Base-by-base conservation (phyloP, 805 yeast genomes). In the Myxozyma melibiosi region DNA sequence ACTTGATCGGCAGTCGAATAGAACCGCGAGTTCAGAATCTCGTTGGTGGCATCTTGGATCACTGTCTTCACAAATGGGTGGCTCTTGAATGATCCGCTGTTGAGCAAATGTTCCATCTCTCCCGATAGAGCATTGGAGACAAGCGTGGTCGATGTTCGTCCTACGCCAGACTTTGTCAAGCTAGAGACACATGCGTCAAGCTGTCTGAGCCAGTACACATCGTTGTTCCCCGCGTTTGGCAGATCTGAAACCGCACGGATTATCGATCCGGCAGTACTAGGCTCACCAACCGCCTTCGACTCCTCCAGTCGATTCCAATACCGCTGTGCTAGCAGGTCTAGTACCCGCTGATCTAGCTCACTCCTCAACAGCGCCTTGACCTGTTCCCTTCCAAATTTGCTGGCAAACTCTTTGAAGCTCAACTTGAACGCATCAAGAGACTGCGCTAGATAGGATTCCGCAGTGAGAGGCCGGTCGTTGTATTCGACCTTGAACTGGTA, bases 1-100 rank as follows among this genome's bases (percentile, higher is more conserved):
- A 94, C 98, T 71, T 94, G 99, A 71, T 95, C 99, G 0, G 99
- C 96, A 0, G 99, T 92, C 1, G 96, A 85, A 63, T 84, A 88
- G 70, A 81, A 94, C 63, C 92, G 83, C 27, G 87, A 75, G 62
- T 84, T 84, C 61, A 94, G 76, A 5, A 94, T 96, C 24, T 84
- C 76, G 31, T 81, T 79, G 0, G 97, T 96, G 1, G 97, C 96
- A 39, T 90, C 96, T 51, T 80, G 82, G 8, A 94, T 90, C 2
- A 89, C 85, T 41, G 83, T 81, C 64, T 83, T 84, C 2, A 96
- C 95, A 72, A 87, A 76, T n/a, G 96, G 96, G 69, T 92, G 97
- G 62, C 84, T 85, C 58, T 83, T 79, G 67, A 94, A 78, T 54
- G 88, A 86, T 0, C 97, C 90, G 52, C 77, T 78, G 58, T 83